Evolutionary conservation across 495 filamentous ascomycete genomes (phyloP), one percentile per base, ranked within the genome.

Genomic region (Aspergillus leporis): DNA sequence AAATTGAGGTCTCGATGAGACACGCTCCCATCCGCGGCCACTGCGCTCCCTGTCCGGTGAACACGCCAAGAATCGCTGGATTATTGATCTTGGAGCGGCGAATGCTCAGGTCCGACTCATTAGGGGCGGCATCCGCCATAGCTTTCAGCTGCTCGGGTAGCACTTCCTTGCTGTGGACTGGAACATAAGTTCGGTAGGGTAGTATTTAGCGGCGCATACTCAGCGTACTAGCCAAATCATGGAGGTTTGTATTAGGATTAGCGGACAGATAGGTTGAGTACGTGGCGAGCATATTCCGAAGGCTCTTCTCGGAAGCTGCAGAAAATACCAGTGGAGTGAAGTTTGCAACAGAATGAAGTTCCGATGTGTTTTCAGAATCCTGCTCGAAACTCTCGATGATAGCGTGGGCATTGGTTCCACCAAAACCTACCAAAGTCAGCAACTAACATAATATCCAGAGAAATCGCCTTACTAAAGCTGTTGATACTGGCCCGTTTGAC

Each of bases 351-450:
- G n/a, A n/a, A n/a, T n/a, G n/a, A n/a, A n/a, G n/a, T n/a, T n/a
- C n/a, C n/a, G n/a, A n/a, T n/a, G n/a, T n/a, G n/a, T n/a, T n/a
- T n/a, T n/a, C n/a, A n/a, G n/a, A n/a, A n/a, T n/a, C n/a, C n/a
- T n/a, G n/a, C n/a, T n/a, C 14, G 43, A 13, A 41, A 18, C 55
- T 51, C n/a, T 50, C 85, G 13, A 89, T 10, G 36, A 89, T 87
- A 5, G 77, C 84, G 60, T 88, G 85, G 0, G 83, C 79, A 61
- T 88, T 88, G 13, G 82, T 76, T 34, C 87, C 86, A 22, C 87
- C 87, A 62, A 85, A 88, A 0, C 86, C 86, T 31, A n/a, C n/a
- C n/a, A n/a, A n/a, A n/a, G n/a, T n/a, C n/a, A n/a, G n/a, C n/a
- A n/a, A n/a, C n/a, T n/a, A n/a, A n/a, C n/a, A n/a, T n/a, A n/a